phyloP scores from a whole-genome alignment of 2,329 filamentous ascomycete genomes.

The Diplocarpon mali region DNA sequence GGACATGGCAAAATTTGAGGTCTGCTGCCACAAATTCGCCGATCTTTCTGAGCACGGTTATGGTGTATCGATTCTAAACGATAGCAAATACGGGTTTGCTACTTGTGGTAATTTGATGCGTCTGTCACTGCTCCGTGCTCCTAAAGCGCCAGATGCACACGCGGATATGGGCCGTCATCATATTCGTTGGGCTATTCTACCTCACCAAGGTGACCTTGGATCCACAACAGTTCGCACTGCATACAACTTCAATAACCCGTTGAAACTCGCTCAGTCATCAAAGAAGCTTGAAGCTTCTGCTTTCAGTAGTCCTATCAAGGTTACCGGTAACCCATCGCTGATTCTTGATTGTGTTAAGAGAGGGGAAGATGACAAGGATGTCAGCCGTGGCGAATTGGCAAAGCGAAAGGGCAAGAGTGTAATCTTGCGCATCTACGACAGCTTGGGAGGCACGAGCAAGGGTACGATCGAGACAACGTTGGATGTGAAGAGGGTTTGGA shows the following conservation, averaged over 20 bases:
- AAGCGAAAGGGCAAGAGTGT: slow-evolving; percentile 64
- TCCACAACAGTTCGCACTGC: slow-evolving; percentile 69
- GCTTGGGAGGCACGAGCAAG: slow-evolving; percentile 68
- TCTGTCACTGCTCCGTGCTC: slow-evolving; percentile 70
- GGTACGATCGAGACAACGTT: slow-evolving; percentile 58
- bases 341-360: slow-evolving; percentile 87
- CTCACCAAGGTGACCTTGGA: slow-evolving; percentile 64
- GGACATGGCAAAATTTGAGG: slow-evolving; percentile 98
- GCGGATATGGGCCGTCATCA: slow-evolving; percentile 87
- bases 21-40: slow-evolving; percentile 90
- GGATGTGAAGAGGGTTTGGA: slow-evolving; percentile 65
- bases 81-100: slow-evolving; percentile 93
- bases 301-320: slow-evolving; percentile 44
- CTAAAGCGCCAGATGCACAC: slow-evolving; percentile 86
- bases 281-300: slow-evolving; percentile 33
- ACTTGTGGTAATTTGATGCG: slow-evolving; percentile 84
- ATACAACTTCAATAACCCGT: slow-evolving; percentile 81
- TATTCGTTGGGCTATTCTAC: slow-evolving; percentile 85
- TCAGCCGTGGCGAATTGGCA: slow-evolving; percentile 50
- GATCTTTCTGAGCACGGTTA: slow-evolving; percentile 82
- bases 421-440: slow-evolving; percentile 79
- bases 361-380: slow-evolving; percentile 76
- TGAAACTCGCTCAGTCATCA: slow-evolving; percentile 41
- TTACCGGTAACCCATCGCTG: slow-evolving; percentile 57
- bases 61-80: slow-evolving; percentile 86